A percentile compares a stretch with the other conserved stretches of the same genome.
Evolutionary conservation across 2,329 filamentous ascomycete genomes (phyloP).

Genomic region (Graphilbum fragrans): DNA sequence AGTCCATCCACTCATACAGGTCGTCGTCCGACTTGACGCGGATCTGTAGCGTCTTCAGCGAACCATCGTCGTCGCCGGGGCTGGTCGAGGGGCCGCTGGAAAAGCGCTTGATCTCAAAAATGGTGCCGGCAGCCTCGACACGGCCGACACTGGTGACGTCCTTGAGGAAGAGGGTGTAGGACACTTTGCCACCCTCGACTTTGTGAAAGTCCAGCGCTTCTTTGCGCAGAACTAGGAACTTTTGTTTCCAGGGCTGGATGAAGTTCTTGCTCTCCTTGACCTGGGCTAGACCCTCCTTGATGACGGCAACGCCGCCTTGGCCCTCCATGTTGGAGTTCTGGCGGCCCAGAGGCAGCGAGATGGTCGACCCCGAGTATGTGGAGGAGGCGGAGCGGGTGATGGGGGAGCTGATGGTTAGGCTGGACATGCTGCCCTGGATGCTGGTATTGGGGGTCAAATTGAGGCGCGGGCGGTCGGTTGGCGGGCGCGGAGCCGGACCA

Average conservation of each 20-base stretch:
- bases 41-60: constrained; percentile 75
- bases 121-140: constrained; percentile 81
- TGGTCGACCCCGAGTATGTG: constrained; percentile 55
- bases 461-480: constrained; percentile 70
- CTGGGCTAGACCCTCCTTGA: constrained; percentile 72
- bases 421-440: constrained; percentile 66
- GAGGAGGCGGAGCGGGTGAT: constrained; percentile 54
- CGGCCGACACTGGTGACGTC: constrained; percentile 85
- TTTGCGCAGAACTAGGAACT: constrained; percentile 84
- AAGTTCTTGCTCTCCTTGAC: constrained; percentile 87
- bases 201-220: constrained; percentile 93
- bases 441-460: constrained; percentile 66
- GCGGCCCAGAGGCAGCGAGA: constrained; percentile 57
- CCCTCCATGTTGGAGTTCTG: constrained; percentile 48
- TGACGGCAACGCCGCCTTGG: constrained; percentile 56
- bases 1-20: constrained; percentile 97
- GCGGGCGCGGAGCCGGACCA: constrained; percentile 83
- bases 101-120: constrained; percentile 82
- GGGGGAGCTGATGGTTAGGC: constrained; percentile 58
- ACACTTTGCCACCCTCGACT: constrained; percentile 73
- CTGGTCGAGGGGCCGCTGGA: constrained; percentile 57
- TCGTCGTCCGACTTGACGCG: constrained; percentile 93
- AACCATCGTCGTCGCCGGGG: constrained; percentile 66
- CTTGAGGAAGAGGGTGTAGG: constrained; percentile 73
- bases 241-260: constrained; percentile 78